These are phyloP conservation scores for Beverwykella pulmonaria DNA, from an alignment of 495 filamentous ascomycete genomes.

Conservation along the genomic window DNA sequence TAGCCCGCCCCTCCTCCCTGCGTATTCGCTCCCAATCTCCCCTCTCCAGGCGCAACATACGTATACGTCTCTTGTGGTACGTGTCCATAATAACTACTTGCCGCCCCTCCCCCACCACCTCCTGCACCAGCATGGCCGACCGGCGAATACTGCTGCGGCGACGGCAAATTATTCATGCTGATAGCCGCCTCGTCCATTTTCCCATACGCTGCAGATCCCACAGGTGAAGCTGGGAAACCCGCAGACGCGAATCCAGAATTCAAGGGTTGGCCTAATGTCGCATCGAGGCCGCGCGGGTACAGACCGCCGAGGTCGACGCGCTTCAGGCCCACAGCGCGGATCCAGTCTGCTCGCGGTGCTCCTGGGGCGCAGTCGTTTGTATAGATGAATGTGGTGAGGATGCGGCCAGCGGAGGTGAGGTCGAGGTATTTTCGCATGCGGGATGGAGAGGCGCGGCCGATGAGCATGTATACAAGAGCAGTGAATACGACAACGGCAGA, in stretches of 20 bases:
- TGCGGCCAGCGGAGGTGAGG: slow-evolving; percentile 35
- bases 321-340: slow-evolving; percentile 4
- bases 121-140: not conserved
- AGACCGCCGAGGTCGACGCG: slow-evolving; percentile 3
- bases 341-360: slow-evolving; percentile 3
- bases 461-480: slow-evolving; percentile 17
- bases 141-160: slow-evolving; percentile 1
- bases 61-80: not conserved
- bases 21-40: not conserved
- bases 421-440: slow-evolving; percentile 29
- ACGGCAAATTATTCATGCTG: slow-evolving; percentile 1
- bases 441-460: slow-evolving; percentile 13
- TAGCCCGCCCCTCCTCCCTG: not conserved
- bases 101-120: not conserved
- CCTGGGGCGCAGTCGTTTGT: slow-evolving; percentile 12
- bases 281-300: slow-evolving; percentile 1
- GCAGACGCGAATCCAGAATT: not conserved
- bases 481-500: slow-evolving; percentile 1
- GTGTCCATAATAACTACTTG: not conserved
- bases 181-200: slow-evolving; percentile 2
- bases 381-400: slow-evolving; percentile 31
- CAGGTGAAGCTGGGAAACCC: not conserved
- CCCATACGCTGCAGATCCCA: not conserved
- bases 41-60: not conserved
- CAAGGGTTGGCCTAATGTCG: not conserved